These are phyloP conservation scores for Aureobasidium musti DNA, from an alignment of 2,329 filamentous ascomycete genomes.

Conservation along the genomic window DNA sequence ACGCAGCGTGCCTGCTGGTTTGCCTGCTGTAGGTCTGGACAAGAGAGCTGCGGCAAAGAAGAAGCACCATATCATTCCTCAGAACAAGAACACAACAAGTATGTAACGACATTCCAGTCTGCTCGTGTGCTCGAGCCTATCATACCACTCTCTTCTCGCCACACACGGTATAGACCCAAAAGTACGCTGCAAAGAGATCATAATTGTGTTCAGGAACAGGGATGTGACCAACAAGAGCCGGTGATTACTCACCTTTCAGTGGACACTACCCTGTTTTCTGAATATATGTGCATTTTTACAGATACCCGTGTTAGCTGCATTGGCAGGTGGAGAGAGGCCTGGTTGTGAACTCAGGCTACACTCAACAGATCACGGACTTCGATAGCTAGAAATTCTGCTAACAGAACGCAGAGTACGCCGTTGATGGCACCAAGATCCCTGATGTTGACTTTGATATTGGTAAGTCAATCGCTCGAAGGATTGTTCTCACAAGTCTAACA, in stretches of 20 bases:
- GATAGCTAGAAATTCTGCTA: not conserved
- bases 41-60: conserved; percentile 21
- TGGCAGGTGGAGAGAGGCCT: not conserved
- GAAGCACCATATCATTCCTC: conserved; percentile 43
- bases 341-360: not conserved
- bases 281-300: not conserved
- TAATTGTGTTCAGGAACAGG: too few species aligned
- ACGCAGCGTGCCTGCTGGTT: conserved; percentile 10
- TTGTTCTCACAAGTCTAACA: not conserved
- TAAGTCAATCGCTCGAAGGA: conserved; percentile 44
- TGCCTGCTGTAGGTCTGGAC: conserved; percentile 12
- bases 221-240: not conserved
- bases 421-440: conserved; percentile 33
- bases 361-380: too few species aligned
- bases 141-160: too few species aligned
- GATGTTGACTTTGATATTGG: conserved; percentile 54
- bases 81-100: conserved; percentile 50
- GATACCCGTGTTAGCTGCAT: too few species aligned
- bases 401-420: conserved; percentile 30
- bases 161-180: too few species aligned
- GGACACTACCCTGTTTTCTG: not conserved
- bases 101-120: not conserved
- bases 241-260: not conserved
- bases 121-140: not conserved
- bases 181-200: too few species aligned